Base-by-base conservation (phyloP, 805 yeast genomes). In the Alloascoidea hylecoeti region DNA sequence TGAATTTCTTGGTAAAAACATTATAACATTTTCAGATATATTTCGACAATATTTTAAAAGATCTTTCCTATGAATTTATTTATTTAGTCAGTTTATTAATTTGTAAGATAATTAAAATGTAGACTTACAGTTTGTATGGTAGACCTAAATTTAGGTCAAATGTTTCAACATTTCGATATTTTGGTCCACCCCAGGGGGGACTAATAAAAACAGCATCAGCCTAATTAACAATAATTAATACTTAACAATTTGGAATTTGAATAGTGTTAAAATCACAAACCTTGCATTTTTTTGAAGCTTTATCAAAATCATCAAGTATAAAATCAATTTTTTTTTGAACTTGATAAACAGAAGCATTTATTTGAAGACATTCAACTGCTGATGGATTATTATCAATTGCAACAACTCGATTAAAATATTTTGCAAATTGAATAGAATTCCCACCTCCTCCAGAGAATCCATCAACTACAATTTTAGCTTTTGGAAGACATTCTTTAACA, bases 111-210 rank as follows among this genome's bases (percentile, higher is more conserved):
- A 9, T 9, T 9, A 9, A 23, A 23, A 23, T 4, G 38, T n/a
- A n/a, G n/a, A n/a, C 39, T 15, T 23, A 33, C 36, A 47, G 32
- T 9, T 42, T 38, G 13, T 35, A 33, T 6, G 42, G 42, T 16
- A 33, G 18, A 30, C 39, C 36, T 17, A 14, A 9, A 2, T 17
- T 18, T 30, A 48, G 35, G 18, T 46, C 42, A 46, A 46, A 50
- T 9, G 36, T 6, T 3, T 37, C 38, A 5, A 32, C 36, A 2
- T 42, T 18, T 3, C 37, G 19, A 27, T 82, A 83, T 2, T 56
- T 51, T 0, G 84, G 80, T 0, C 95, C 95, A 23, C 94, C 94
- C 95, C 95, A 83, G 0, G 95, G 95, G 0, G 94, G 94, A 2
- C 89, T 78, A 5, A 73, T 68, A 56, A 79, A 82, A 3, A 74